These are phyloP conservation scores for Chlorella vulgaris DNA, from an alignment of 139 green algal genomes.

Conservation along the genomic window DNA sequence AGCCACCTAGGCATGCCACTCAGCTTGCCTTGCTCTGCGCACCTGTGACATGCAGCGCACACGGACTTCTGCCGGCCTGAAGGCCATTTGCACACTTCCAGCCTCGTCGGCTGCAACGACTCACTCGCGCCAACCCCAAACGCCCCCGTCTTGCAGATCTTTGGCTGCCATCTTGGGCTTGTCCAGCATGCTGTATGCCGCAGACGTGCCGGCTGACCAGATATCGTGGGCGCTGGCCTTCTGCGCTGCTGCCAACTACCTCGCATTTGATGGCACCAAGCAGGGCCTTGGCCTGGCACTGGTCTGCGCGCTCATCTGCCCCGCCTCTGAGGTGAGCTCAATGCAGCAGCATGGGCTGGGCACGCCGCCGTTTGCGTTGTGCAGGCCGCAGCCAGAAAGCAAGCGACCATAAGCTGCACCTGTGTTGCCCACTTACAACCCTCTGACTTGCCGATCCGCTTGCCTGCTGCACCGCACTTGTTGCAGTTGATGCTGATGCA, in stretches of 20 bases:
- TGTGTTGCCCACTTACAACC: neutral
- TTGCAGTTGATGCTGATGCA: slow-evolving; percentile 62
- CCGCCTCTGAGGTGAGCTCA: slow-evolving; percentile 13
- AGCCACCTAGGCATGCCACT: neutral
- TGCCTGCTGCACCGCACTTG: neutral
- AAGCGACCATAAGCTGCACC: no score
- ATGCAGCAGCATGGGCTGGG: neutral
- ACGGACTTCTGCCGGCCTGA: no score
- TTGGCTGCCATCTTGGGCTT: slow-evolving; percentile 55
- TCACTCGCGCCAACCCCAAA: no score
- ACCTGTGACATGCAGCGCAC: no score
- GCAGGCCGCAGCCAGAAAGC: no score
- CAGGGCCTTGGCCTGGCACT: slow-evolving; percentile 58
- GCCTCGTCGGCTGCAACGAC: no score
- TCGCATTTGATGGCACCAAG: slow-evolving; percentile 51
- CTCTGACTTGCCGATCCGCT: neutral
- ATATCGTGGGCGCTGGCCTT: slow-evolving; percentile 49
- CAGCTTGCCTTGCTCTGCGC: neutral
- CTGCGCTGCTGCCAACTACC: slow-evolving; percentile 46
- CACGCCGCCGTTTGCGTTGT: no score
- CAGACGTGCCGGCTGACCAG: slow-evolving; percentile 33
- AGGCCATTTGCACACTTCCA: no score
- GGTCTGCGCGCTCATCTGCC: slow-evolving; percentile 62
- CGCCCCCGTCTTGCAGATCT: no score
- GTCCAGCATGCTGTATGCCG: slow-evolving; percentile 52